phyloP scores from a whole-genome alignment of 2,329 filamentous ascomycete genomes.

The Cladosporium phlei region DNA sequence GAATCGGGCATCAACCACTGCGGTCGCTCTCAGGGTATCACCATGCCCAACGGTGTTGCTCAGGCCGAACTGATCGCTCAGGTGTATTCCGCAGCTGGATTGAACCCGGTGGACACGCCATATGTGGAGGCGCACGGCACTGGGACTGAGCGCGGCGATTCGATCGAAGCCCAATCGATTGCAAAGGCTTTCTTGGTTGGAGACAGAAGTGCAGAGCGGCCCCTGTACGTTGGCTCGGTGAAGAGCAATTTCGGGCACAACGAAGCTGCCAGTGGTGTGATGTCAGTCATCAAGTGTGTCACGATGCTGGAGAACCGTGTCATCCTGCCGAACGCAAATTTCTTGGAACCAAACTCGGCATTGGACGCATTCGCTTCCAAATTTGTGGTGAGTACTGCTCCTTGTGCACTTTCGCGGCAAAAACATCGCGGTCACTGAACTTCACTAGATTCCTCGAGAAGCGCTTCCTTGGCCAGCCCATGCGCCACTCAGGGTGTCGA shows the following conservation, averaged over 20 bases:
- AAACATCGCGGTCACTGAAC: too few species aligned
- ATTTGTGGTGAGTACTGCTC: too few species aligned
- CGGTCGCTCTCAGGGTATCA: conserved; percentile 20
- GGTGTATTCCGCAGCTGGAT: conserved; percentile 23
- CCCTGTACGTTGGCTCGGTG: conserved; percentile 23
- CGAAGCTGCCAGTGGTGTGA: too few species aligned
- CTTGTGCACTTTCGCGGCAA: too few species aligned
- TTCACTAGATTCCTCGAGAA: too few species aligned
- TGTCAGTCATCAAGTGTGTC: too few species aligned
- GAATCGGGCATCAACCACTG: neutral
- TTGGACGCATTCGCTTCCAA: too few species aligned
- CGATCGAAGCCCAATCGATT: conserved; percentile 17
- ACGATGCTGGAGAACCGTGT: too few species aligned
- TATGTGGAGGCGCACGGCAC: conserved; percentile 12
- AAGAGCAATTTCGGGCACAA: conserved; percentile 27
- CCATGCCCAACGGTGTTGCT: conserved; percentile 25
- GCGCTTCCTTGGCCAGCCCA: conserved; percentile 27
- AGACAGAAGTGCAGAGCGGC: conserved; percentile 5
- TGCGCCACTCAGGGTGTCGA: conserved; percentile 13
- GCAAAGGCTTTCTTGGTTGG: neutral
- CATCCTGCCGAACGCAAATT: too few species aligned
- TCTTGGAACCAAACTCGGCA: too few species aligned
- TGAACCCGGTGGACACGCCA: conserved; percentile 26
- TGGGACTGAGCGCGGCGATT: conserved; percentile 15
- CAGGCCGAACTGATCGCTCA: neutral